These are phyloP conservation scores for Starmerella ratchasimensis DNA, from an alignment of 805 yeast species.

Conservation along the genomic window DNA sequence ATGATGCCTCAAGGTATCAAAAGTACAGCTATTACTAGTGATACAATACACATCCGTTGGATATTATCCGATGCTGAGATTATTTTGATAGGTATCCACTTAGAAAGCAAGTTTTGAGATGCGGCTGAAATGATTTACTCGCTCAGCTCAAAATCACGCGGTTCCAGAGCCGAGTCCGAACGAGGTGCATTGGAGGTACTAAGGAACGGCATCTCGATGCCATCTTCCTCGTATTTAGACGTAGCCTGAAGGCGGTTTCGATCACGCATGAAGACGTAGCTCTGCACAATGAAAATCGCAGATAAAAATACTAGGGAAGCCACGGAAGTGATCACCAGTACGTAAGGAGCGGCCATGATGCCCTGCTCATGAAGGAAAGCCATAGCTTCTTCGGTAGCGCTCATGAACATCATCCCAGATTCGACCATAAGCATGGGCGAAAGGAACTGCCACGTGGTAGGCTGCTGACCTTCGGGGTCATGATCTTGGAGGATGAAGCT, in stretches of 20 bases:
- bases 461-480: slow-evolving; percentile 30
- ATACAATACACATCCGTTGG: too few species aligned
- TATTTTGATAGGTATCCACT: too few species aligned
- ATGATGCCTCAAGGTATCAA: too few species aligned
- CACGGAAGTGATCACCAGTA: slow-evolving; percentile 54
- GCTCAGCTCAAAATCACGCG: slow-evolving; percentile 21
- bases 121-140: too few species aligned
- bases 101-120: too few species aligned
- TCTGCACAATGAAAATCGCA: slow-evolving; percentile 44
- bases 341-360: slow-evolving; percentile 76
- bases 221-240: slow-evolving; percentile 16
- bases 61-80: too few species aligned
- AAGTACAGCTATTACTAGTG: too few species aligned
- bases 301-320: slow-evolving; percentile 61
- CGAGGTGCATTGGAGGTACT: slow-evolving; percentile 3
- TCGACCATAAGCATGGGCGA: slow-evolving; percentile 70
- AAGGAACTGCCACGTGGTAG: slow-evolving; percentile 68
- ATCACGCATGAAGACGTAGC: slow-evolving; percentile 36
- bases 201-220: slow-evolving; percentile 24
- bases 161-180: slow-evolving; percentile 3
- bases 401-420: slow-evolving; percentile 75
- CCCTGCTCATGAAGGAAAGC: slow-evolving; percentile 54
- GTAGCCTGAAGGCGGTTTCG: slow-evolving; percentile 3
- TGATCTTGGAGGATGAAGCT: slow-evolving; percentile 56
- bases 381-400: slow-evolving; percentile 84